Evolutionary conservation across 2,329 filamentous ascomycete genomes (phyloP).

Genomic region (Podosphaera aphanis): DNA sequence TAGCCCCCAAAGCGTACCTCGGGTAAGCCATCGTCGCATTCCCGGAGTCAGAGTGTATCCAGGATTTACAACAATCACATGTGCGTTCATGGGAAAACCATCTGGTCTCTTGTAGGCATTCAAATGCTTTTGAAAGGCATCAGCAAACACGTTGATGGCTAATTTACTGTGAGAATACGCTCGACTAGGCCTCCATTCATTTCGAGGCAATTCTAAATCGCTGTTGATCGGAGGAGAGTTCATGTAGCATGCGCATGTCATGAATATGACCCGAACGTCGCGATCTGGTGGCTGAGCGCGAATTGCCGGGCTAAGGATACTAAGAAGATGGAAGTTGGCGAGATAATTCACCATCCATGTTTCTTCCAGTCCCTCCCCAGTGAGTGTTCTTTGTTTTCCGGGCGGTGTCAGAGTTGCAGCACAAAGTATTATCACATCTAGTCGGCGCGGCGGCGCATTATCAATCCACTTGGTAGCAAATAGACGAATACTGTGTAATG

Average conservation of each 20-base stretch:
- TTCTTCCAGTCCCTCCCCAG: conserved; percentile 59
- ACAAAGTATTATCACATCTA: conserved; percentile 82
- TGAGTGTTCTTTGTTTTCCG: conserved; percentile 34
- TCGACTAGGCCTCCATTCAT: conserved; percentile 29
- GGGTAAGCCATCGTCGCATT: conserved; percentile 64
- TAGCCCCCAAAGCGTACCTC: conserved; percentile 63
- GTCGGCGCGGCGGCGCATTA: conserved; percentile 64
- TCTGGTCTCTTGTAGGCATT: conserved; percentile 68
- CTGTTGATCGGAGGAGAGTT: conserved; percentile 43
- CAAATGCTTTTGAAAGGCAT: conserved; percentile 80
- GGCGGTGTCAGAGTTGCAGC: conserved; percentile 54
- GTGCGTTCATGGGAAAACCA: conserved; percentile 54
- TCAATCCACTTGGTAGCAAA: conserved; percentile 98
- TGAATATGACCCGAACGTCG: conserved; percentile 70
- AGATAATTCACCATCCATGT: conserved; percentile 93
- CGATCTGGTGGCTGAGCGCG: conserved; percentile 80
- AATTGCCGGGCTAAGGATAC: conserved; percentile 73
- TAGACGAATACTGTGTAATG: conserved; percentile 68
- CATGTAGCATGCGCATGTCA: conserved; percentile 77
- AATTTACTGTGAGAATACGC: conserved; percentile 47
- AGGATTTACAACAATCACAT: conserved; percentile 71
- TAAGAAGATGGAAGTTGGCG: conserved; percentile 82
- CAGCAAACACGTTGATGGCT: conserved; percentile 70
- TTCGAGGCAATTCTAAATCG: conserved; percentile 19
- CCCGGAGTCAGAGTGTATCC: conserved; percentile 69